These are phyloP conservation scores for Beauveria medogensis DNA, from an alignment of 2,329 filamentous ascomycete genomes.

Conservation along the genomic window DNA sequence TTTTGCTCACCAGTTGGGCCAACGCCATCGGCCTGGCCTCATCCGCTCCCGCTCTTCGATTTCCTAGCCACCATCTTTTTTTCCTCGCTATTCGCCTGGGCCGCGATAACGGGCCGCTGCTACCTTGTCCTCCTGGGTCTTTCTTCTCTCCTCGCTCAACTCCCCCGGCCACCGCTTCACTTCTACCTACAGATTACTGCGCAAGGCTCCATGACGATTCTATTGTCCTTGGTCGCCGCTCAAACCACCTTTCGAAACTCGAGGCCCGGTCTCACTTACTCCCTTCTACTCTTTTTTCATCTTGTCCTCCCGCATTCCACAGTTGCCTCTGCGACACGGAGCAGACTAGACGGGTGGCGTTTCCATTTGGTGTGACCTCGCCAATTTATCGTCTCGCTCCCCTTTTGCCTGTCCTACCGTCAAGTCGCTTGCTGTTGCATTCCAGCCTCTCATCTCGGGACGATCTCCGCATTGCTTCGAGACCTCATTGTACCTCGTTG, in stretches of 20 bases:
- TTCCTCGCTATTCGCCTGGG: neutral
- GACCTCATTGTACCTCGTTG: neutral
- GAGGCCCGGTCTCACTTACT: neutral
- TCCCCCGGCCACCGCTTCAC: conserved; percentile 3
- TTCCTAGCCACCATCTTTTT: conserved; percentile 10
- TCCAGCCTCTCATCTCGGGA: neutral
- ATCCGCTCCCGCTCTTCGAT: conserved; percentile 1
- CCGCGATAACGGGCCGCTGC: neutral
- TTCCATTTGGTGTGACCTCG: conserved; percentile 3
- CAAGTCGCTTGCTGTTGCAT: neutral
- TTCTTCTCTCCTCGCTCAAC: neutral
- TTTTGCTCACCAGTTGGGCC: conserved; percentile 8
- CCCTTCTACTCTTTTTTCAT: neutral
- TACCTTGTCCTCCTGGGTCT: neutral
- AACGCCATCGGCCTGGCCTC: neutral
- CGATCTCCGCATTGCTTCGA: neutral
- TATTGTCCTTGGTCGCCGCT: neutral
- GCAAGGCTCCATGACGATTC: neutral
- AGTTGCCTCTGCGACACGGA: neutral
- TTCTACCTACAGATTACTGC: neutral
- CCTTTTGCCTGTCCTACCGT: neutral
- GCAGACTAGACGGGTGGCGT: neutral
- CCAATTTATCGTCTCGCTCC: neutral
- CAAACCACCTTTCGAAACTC: neutral
- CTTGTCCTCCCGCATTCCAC: neutral